Evolutionary conservation across 2,329 filamentous ascomycete genomes (phyloP).

Genomic region (Fusarium camptoceras): DNA sequence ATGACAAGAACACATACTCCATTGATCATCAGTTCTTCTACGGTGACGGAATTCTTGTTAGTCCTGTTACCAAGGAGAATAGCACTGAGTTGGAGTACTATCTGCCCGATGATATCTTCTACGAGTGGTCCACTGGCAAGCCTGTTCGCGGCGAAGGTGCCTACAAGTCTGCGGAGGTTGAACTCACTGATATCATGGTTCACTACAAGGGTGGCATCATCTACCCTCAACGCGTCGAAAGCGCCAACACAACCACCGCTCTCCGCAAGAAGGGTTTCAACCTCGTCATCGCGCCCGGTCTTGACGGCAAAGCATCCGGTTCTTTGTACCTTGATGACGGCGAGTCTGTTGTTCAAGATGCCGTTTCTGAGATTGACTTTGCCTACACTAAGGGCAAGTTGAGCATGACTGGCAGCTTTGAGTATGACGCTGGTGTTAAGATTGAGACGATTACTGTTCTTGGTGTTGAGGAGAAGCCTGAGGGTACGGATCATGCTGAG

Average conservation of each 20-base stretch:
- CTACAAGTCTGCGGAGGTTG: conserved; percentile 50
- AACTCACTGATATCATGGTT: conserved; percentile 67
- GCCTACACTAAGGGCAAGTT: conserved; percentile 65
- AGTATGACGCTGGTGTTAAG: conserved; percentile 58
- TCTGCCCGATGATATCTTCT: conserved; percentile 62
- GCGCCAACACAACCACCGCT: conserved; percentile 71
- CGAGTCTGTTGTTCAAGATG: conserved; percentile 68
- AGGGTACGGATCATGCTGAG: conserved; percentile 24
- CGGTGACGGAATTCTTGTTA: conserved; percentile 59
- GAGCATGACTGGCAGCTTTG: conserved; percentile 64
- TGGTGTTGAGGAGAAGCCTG: conserved; percentile 47
- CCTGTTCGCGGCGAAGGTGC: conserved; percentile 53
- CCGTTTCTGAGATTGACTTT: conserved; percentile 70
- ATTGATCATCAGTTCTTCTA: conserved; percentile 63
- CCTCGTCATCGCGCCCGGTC: conserved; percentile 73
- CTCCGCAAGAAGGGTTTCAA: conserved; percentile 74
- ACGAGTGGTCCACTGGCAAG: conserved; percentile 62
- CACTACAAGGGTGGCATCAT: conserved; percentile 73
- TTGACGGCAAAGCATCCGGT: conserved; percentile 72
- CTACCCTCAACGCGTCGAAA: conserved; percentile 66
- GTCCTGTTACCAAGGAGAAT: conserved; percentile 59
- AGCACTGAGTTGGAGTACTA: conserved; percentile 58
- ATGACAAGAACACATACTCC: conserved; percentile 56
- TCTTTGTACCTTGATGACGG: conserved; percentile 82
- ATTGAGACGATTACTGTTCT: conserved; percentile 63